Evolutionary conservation across 1,284 basidiomycete species (phyloP), one percentile per base, ranked within the genome.

Genomic region (Cystobasidiaceae sp.): DNA sequence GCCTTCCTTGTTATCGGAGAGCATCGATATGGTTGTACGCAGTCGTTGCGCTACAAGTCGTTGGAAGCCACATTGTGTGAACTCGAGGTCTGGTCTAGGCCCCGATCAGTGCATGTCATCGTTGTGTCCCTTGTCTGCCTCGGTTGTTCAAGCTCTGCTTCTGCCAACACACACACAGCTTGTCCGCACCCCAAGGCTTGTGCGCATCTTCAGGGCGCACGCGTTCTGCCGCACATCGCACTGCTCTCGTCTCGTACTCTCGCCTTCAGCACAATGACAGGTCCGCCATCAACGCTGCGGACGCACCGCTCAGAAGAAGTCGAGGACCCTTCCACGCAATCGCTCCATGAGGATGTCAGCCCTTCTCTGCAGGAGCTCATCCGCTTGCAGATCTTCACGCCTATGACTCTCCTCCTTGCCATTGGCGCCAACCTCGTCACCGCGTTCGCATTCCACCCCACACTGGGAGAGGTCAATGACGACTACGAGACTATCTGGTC

Each of bases 401-500:
- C 67, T 1, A 33, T 68, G 43, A 43, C 50, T 25, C 44, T 68
- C 37, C 56, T 68, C 30, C 25, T 68, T 1, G 33, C 61, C 17
- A 27, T 68, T 7, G 61, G 60, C 2, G 43, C 51, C 27, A 64
- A 68, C 27, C 56, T 68, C 19, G 67, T 68, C 34, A 56, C 61
- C 27, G 41, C 49, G 3, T 54, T 65, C 28, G 67, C 62, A 21
- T 65, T 68, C 45, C 45, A 64, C 19, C 67, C 67, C 13, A 54
- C 27, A 23, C 27, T 67, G n/a, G 66, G 66, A 48, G 50, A 67
- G 43, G 56, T 67, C 59, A 63, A 58, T 25, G 66, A 67, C 45
- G 51, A 67, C 7, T 67, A 67, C 59, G 57, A 69, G 51, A 70
- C 69, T 7, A 64, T 70, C 34, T 58, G 69, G 54, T 67, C 68